Evolutionary conservation across 805 yeast genomes (phyloP), one percentile per base, ranked within the genome.

Genomic region (Ogataea methylovora): DNA sequence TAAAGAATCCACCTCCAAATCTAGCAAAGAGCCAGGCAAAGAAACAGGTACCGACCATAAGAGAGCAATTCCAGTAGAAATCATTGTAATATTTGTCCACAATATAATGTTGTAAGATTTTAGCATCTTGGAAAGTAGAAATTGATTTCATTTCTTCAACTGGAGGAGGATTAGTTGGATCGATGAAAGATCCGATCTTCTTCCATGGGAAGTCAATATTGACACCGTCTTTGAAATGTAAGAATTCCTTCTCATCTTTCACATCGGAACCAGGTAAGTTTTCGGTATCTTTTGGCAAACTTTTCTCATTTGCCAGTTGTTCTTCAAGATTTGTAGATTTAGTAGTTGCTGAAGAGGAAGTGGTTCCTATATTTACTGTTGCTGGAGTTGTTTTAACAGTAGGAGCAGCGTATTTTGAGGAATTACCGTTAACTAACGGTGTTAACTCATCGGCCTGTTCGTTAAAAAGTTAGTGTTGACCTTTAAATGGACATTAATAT

Each of bases 81-180:
- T 84, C 94, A 11, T 79, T 74, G 44, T 69, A 76, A 48, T 79
- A 79, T 36, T 71, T 79, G 54, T 84, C 92, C 33, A 68, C 51
- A 26, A 84, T 73, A 43, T 79, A 84, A 13, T 70, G 63, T 49
- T 75, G 76, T 27, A 81, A 56, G 3, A 59, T 52, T 21, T 60
- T 58, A 20, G 41, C 40, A 6, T 48, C 33, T 3, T 41, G 16
- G n/a, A 43, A 45, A 32, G 40, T 35, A 16, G 33, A 29, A 18
- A 48, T 34, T 5, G 38, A 30, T 14, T 41, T 45, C 25, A 48
- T 29, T 29, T 44, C 42, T 3, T 45, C 44, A 2, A 28, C 13
- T 7, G 40, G 24, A 5, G 51, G 51, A 10, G 56, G 52, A 16
- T 44, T 36, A 16, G 37, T 23, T 5, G 53, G 45, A 33, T 58